Evolutionary conservation across 371 early-diverging fungal genomes (phyloP).

Genomic region (Rhizopus stolonifer): DNA sequence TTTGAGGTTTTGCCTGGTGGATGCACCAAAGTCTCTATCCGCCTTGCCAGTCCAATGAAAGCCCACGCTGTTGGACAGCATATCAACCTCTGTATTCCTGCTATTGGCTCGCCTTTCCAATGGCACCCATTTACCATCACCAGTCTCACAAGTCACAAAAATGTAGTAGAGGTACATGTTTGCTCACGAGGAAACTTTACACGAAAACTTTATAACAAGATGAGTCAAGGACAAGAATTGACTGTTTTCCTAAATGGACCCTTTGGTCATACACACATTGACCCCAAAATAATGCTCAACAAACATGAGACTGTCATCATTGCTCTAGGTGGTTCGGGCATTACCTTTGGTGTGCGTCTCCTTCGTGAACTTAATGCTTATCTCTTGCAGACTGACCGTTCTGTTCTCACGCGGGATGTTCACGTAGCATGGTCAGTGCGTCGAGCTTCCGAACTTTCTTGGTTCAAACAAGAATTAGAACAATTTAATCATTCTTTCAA

Average conservation of each 20-base stretch:
- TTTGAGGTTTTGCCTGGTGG: constrained; percentile 44
- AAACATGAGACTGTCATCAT: constrained; percentile 36
- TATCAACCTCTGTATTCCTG: constrained; percentile 55
- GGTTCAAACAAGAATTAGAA: constrained; percentile 54
- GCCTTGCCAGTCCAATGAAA: constrained; percentile 36
- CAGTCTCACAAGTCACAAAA: constrained; percentile 20
- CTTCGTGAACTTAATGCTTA: constrained; percentile 40
- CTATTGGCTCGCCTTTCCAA: constrained; percentile 48
- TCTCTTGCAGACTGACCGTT: background rate
- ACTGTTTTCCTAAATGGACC: constrained; percentile 55
- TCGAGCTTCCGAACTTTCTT: constrained; percentile 39
- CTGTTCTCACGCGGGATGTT: constrained; percentile 20
- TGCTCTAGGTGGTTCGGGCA: constrained; percentile 54
- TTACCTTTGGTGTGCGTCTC: constrained; percentile 53
- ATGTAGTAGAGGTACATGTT: constrained; percentile 37
- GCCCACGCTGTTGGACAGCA: constrained; percentile 53
- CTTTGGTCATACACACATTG: constrained; percentile 20
- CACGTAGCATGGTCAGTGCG: constrained; percentile 43
- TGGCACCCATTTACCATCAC: constrained; percentile 70
- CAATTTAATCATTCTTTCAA: constrained; percentile 22
- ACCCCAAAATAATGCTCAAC: constrained; percentile 22
- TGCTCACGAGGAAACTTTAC: constrained; percentile 62
- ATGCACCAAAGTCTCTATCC: constrained; percentile 48
- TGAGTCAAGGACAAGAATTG: constrained; percentile 33
- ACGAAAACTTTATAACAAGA: constrained; percentile 33